These are phyloP conservation scores for Diplodia scrobiculata DNA, from an alignment of 2,329 filamentous ascomycete genomes.

Conservation along the genomic window DNA sequence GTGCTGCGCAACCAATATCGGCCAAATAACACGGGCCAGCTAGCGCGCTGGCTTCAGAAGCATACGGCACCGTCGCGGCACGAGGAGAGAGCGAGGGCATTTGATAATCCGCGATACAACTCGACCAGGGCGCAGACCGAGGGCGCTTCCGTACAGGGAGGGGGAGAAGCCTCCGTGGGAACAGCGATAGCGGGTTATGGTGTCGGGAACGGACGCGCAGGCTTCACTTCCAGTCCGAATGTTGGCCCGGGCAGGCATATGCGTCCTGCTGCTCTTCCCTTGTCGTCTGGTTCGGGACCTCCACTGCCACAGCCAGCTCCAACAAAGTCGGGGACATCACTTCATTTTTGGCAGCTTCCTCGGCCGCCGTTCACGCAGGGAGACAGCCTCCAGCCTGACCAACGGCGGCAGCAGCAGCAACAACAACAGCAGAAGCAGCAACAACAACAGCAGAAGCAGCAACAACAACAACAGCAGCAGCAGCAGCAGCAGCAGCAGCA, in stretches of 20 bases:
- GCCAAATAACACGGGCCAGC: neutral
- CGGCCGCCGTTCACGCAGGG: too few relatives aligned
- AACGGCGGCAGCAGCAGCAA: neutral
- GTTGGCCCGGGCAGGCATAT: too few relatives aligned
- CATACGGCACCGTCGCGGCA: neutral
- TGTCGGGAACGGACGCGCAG: neutral
- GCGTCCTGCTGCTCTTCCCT: too few relatives aligned
- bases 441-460: neutral
- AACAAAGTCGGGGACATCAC: neutral
- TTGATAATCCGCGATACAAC: neutral
- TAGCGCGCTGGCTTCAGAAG: neutral
- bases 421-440: neutral
- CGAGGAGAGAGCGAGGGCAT: neutral
- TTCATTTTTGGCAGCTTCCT: neutral
- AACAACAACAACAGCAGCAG: neutral
- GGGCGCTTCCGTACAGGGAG: neutral
- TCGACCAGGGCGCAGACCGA: neutral
- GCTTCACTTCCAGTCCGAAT: neutral
- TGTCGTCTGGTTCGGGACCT: neutral
- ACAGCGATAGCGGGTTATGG: neutral
- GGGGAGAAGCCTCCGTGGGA: neutral
- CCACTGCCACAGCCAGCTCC: neutral
- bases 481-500: neutral
- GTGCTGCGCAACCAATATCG: slow-evolving; percentile 3
- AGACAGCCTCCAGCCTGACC: neutral